These are phyloP conservation scores for Schizochytrium sp. DNA, from an alignment of 108 stramenopile genomes.

Conservation along the genomic window DNA sequence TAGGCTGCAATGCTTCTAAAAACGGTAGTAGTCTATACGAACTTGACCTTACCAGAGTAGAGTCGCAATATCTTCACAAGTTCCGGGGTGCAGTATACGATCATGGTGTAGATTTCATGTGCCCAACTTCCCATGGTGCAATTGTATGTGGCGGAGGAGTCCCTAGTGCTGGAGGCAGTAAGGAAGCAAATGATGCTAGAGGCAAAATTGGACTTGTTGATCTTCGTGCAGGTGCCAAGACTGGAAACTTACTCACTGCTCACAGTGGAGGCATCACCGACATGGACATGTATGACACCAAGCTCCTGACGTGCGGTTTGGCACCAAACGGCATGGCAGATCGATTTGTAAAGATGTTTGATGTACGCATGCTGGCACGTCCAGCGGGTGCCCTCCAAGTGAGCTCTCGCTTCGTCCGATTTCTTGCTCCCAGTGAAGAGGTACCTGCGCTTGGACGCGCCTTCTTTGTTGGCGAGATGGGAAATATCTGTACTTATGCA, in stretches of 20 bases:
- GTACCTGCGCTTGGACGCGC: conserved; percentile 26
- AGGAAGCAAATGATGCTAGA: not conserved
- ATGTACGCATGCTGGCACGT: conserved; percentile 48
- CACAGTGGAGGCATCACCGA: conserved; percentile 61
- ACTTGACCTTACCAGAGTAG: conserved; percentile 46
- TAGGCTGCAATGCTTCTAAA: conserved; percentile 35
- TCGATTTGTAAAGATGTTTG: conserved; percentile 54
- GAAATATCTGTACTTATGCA: not conserved
- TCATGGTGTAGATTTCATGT: conserved; percentile 26
- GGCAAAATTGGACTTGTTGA: conserved; percentile 43
- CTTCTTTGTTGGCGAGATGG: conserved; percentile 37
- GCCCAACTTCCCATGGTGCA: conserved; percentile 3
- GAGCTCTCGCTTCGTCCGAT: conserved; percentile 9
- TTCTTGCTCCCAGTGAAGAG: conserved; percentile 16
- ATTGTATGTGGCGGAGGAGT: conserved; percentile 47
- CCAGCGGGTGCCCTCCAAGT: conserved; percentile 29
- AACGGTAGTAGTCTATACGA: conserved; percentile 57
- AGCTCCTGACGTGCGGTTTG: conserved; percentile 24
- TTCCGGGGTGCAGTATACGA: conserved; percentile 46
- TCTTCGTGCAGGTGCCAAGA: not conserved
- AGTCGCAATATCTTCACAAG: conserved; percentile 52
- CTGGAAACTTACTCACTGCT: conserved; percentile 11
- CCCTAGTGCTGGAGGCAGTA: not conserved
- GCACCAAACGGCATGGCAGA: conserved; percentile 27
- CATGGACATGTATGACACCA: conserved; percentile 27